These are phyloP conservation scores for Fusarium sp. DNA, from an alignment of 2,329 filamentous ascomycete genomes.

Conservation along the genomic window DNA sequence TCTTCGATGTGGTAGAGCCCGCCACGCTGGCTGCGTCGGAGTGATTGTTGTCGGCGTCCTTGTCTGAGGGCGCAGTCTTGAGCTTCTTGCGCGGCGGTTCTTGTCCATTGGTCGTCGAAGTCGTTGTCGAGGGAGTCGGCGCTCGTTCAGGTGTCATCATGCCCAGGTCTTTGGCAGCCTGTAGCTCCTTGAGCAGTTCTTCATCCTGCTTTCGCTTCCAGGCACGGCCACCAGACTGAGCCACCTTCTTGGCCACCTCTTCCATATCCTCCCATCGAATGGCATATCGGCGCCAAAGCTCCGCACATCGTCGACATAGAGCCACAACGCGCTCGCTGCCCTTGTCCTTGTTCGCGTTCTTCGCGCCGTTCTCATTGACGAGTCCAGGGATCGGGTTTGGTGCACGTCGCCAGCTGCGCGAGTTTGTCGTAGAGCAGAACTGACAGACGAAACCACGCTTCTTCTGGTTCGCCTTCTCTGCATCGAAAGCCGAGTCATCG, in stretches of 20 bases:
- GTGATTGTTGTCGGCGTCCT: slow-evolving; percentile 56
- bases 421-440: slow-evolving; percentile 82
- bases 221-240: slow-evolving; percentile 77
- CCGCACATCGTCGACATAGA: slow-evolving; percentile 87
- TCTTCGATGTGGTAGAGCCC: slow-evolving; percentile 55
- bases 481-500: slow-evolving; percentile 96
- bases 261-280: slow-evolving; percentile 96
- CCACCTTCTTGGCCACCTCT: slow-evolving; percentile 87
- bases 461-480: slow-evolving; percentile 77
- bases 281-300: slow-evolving; percentile 93
- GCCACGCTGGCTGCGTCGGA: slow-evolving; percentile 56
- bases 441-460: slow-evolving; percentile 92
- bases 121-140: slow-evolving; percentile 46
- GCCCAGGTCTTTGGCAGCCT: slow-evolving; percentile 67
- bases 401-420: slow-evolving; percentile 89
- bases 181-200: slow-evolving; percentile 79
- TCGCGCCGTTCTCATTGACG: slow-evolving; percentile 67
- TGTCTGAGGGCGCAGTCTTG: slow-evolving; percentile 61
- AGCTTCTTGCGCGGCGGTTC: slow-evolving; percentile 72
- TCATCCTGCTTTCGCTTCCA: slow-evolving; percentile 93
- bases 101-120: slow-evolving; percentile 42
- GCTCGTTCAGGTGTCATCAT: slow-evolving; percentile 54
- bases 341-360: slow-evolving; percentile 75
- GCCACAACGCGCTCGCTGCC: slow-evolving; percentile 76
- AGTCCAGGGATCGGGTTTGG: slow-evolving; percentile 77